These are phyloP conservation scores for Phytopythium mirpurense DNA, from an alignment of 352 stramenopile genomes.

Conservation along the genomic window DNA sequence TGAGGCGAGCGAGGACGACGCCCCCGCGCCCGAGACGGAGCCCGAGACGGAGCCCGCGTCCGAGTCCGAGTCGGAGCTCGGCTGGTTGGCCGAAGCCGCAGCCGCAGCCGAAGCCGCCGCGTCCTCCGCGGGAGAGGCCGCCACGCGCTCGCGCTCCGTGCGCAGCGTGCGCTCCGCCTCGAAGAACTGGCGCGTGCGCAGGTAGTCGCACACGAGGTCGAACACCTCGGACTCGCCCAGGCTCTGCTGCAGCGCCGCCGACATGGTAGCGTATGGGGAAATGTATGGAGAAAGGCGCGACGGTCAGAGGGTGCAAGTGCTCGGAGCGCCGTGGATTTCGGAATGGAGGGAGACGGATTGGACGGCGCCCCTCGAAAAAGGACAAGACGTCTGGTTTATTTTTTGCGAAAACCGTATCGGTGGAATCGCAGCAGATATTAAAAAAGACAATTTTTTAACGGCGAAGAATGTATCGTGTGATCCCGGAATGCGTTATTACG, in stretches of 20 bases:
- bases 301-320: slow-evolving; percentile 1
- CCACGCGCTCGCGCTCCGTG: slow-evolving; percentile 54
- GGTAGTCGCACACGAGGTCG: slow-evolving; percentile 85
- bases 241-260: slow-evolving; percentile 63
- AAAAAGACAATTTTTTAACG: no score
- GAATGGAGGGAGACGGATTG: slow-evolving; percentile 14
- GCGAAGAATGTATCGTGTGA: no score
- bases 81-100: slow-evolving; percentile 32
- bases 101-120: no score
- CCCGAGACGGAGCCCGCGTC: slow-evolving; percentile 6
- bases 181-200: slow-evolving; percentile 85
- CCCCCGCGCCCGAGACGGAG: not conserved
- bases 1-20: slow-evolving; percentile 35
- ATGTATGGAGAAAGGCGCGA: slow-evolving; percentile 5
- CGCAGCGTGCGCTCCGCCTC: slow-evolving; percentile 70
- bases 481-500: no score
- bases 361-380: no score
- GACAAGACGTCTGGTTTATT: no score
- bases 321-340: slow-evolving; percentile 17
- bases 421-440: no score
- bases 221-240: slow-evolving; percentile 83
- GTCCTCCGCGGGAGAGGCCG: slow-evolving; percentile 10
- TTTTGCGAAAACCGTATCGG: no score
- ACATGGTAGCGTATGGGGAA: slow-evolving; percentile 8
- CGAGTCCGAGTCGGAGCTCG: slow-evolving; percentile 13